phyloP scores from a whole-genome alignment of 306 rosid genomes.

The Abrus precatorius region DNA sequence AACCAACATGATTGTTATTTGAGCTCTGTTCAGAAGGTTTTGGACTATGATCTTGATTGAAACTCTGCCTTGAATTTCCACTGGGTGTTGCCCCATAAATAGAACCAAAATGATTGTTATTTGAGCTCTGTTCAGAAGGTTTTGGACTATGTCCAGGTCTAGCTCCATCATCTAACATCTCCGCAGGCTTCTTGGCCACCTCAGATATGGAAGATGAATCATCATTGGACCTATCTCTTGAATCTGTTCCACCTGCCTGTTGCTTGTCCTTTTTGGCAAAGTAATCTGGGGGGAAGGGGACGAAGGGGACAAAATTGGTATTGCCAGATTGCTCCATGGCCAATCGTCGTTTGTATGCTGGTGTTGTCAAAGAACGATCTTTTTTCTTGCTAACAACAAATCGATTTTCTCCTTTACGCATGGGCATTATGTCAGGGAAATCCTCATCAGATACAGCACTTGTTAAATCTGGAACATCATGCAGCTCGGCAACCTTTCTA shows the following conservation, averaged over 20 bases:
- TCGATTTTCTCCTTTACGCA: constrained; percentile 92
- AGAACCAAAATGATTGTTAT: constrained; percentile 43
- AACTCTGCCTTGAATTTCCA: constrained; percentile 49
- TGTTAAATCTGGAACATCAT: constrained; percentile 70
- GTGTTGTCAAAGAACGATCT: constrained; percentile 88
- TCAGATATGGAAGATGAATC: constrained; percentile 54
- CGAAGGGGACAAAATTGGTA: constrained; percentile 83
- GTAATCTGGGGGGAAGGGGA: constrained; percentile 94
- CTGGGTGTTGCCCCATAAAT: constrained; percentile 42
- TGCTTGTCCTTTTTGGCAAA: constrained; percentile 74
- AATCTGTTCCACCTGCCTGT: constrained; percentile 51
- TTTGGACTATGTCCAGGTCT: constrained; percentile 45
- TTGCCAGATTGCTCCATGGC: constrained; percentile 78
- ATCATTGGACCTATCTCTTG: constrained; percentile 31
- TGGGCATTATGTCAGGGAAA: constrained; percentile 96
- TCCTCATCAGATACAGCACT: constrained; percentile 77
- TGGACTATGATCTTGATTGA: constrained; percentile 26
- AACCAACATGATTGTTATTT: constrained; percentile 41
- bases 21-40: constrained; percentile 47
- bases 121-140: constrained; percentile 46
- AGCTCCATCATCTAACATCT: constrained; percentile 47
- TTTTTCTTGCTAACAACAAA: constrained; percentile 92
- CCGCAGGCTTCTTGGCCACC: constrained; percentile 46
- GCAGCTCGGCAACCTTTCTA: constrained; percentile 82
- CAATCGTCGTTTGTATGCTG: constrained; percentile 78